Evolutionary conservation across 2,329 filamentous ascomycete genomes (phyloP).

Genomic region (Penicillium sp.): DNA sequence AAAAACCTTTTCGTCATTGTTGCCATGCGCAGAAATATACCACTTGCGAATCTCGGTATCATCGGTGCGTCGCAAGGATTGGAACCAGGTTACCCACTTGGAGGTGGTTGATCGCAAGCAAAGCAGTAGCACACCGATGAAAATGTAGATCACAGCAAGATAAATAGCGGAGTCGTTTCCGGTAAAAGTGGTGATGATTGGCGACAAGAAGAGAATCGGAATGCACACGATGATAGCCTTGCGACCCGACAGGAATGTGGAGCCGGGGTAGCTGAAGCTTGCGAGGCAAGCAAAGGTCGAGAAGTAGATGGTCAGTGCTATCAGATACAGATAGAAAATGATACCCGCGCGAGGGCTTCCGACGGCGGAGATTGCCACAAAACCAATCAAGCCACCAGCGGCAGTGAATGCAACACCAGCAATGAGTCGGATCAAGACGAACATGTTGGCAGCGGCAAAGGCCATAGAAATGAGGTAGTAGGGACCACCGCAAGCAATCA

Average conservation of each 20-base stretch:
- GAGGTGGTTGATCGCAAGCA: conserved; percentile 59
- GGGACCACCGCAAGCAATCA: conserved; percentile 66
- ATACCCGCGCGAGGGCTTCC: conserved; percentile 53
- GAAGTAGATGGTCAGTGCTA: conserved; percentile 63
- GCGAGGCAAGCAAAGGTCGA: conserved; percentile 59
- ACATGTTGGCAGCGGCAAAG: conserved; percentile 60
- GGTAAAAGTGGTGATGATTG: conserved; percentile 59
- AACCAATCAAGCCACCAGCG: conserved; percentile 58
- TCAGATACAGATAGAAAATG: conserved; percentile 64
- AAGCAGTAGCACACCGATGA: conserved; percentile 56
- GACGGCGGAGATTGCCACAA: conserved; percentile 55
- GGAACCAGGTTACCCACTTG: conserved; percentile 63
- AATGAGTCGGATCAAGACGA: conserved; percentile 57
- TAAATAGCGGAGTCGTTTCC: conserved; percentile 62
- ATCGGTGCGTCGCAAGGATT: conserved; percentile 44
- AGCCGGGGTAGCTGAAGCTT: conserved; percentile 59
- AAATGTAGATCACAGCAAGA: conserved; percentile 57
- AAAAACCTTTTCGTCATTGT: conserved; percentile 45
- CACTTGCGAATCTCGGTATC: conserved; percentile 46
- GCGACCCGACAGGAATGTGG: conserved; percentile 62
- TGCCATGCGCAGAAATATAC: conserved; percentile 40
- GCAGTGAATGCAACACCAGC: conserved; percentile 57
- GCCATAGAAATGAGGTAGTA: conserved; percentile 65
- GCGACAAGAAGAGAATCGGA: conserved; percentile 61
- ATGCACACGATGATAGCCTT: conserved; percentile 60